A percentile compares a stretch with the other conserved stretches of the same genome.
phyloP scores from a whole-genome alignment of 768 basidiomycete species.

The Amylocystis lapponica region DNA sequence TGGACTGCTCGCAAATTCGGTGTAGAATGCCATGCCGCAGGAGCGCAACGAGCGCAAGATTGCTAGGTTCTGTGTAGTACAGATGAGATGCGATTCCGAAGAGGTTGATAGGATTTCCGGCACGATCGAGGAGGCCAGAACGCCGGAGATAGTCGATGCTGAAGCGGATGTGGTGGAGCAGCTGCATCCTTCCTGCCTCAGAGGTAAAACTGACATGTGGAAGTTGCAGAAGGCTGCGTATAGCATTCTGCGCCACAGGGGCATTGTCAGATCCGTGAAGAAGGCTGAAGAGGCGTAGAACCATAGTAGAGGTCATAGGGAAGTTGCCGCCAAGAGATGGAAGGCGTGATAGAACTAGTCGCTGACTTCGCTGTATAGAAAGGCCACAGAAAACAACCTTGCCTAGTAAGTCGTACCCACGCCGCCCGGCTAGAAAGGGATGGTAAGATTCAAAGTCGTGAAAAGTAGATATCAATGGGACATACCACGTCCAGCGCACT shows the following conservation, averaged over 20 bases:
- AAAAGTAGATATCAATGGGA: not conserved
- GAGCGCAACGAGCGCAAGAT: constrained; percentile 57
- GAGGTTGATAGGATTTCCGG: constrained; percentile 53
- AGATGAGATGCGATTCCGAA: constrained; percentile 49
- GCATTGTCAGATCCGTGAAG: constrained; percentile 55
- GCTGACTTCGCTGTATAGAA: constrained; percentile 55
- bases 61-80: constrained; percentile 66
- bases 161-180: constrained; percentile 64
- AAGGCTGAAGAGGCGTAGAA: constrained; percentile 59
- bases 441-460: not conserved
- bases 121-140: constrained; percentile 42
- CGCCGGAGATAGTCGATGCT: constrained; percentile 67
- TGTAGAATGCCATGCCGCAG: constrained; percentile 56
- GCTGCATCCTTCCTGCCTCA: constrained; percentile 46
- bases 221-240: constrained; percentile 48
- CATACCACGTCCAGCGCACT: constrained; percentile 56
- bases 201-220: constrained; percentile 57
- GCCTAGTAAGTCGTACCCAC: constrained; percentile 64
- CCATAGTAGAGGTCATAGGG: constrained; percentile 61
- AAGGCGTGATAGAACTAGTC: constrained; percentile 56
- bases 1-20: constrained; percentile 40
- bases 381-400: constrained; percentile 72
- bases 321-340: constrained; percentile 60
- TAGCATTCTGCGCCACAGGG: constrained; percentile 39
- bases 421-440: constrained; percentile 46